Evolutionary conservation across 208 protist genomes (phyloP).

Genomic region (Crithidia acanthocephali): DNA sequence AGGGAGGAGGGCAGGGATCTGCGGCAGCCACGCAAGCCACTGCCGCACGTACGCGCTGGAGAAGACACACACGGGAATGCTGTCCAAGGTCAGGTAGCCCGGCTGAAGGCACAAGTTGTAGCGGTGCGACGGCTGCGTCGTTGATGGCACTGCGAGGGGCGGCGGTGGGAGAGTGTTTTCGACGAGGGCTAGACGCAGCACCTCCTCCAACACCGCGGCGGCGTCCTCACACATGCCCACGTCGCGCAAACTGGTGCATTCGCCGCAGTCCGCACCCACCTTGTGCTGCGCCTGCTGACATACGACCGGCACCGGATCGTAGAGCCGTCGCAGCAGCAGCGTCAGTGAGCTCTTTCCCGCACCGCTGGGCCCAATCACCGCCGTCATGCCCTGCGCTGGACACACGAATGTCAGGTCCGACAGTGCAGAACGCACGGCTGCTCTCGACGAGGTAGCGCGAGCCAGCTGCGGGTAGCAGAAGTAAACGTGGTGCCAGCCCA

Average conservation of each 20-base stretch:
- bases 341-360: constrained; percentile 83
- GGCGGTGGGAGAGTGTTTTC: constrained; percentile 27
- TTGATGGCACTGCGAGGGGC: background rate
- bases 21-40: constrained; percentile 53
- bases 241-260: background rate
- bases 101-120: constrained; percentile 4
- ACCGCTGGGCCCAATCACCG: constrained; percentile 75
- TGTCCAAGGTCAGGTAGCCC: constrained; percentile 44
- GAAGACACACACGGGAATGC: constrained; percentile 63
- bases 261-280: background rate
- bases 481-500: constrained; percentile 56
- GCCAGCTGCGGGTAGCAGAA: constrained; percentile 74
- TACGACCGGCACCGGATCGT: constrained; percentile 55
- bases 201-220: constrained; percentile 22
- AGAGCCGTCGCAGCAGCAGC: constrained; percentile 71
- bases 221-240: constrained; percentile 10
- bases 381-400: constrained; percentile 49
- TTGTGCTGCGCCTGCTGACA: background rate
- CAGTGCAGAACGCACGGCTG: constrained; percentile 23
- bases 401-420: constrained; percentile 30
- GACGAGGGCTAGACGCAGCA: constrained; percentile 36
- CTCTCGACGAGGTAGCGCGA: background rate
- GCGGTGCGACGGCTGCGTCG: background rate
- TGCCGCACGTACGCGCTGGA: constrained; percentile 54
- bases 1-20: constrained; percentile 43